These are phyloP conservation scores for Naganishia randhawae DNA, from an alignment of 768 basidiomycete genomes.

Conservation along the genomic window DNA sequence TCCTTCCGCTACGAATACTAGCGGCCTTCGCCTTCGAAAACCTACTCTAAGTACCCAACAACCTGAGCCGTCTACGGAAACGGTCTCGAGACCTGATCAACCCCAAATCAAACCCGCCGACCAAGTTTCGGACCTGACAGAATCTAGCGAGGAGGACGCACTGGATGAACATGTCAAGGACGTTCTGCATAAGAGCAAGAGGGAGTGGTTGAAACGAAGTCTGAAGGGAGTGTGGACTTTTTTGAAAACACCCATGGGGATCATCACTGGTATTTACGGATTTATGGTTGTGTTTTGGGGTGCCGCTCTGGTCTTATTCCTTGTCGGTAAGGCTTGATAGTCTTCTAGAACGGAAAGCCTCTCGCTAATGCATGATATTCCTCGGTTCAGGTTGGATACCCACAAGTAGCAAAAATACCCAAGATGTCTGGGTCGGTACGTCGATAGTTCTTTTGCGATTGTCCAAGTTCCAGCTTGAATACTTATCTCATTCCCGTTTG, in stretches of 20 bases:
- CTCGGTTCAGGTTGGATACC: conserved; percentile 56
- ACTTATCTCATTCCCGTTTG: not conserved
- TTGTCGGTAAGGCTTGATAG: conserved; percentile 57
- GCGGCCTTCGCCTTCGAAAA: not conserved
- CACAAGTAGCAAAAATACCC: conserved; percentile 63
- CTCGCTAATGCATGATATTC: not conserved
- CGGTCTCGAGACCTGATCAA: not conserved
- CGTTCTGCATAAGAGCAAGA: conserved; percentile 61
- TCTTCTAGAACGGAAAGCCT: not conserved
- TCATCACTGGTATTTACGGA: conserved; percentile 70
- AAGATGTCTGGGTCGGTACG: conserved; percentile 69
- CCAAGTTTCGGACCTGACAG: conserved; percentile 26
- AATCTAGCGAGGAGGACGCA: conserved; percentile 42
- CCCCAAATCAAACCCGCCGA: conserved; percentile 3
- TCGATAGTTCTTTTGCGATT: conserved; percentile 1
- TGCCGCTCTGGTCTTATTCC: conserved; percentile 67
- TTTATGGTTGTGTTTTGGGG: conserved; percentile 83
- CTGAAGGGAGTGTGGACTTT: conserved; percentile 74
- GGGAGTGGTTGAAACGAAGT: conserved; percentile 51
- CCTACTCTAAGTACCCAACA: not conserved
- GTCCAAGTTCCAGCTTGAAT: not conserved
- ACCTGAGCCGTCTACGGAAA: not conserved
- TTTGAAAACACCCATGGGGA: conserved; percentile 75
- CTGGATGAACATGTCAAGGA: conserved; percentile 77
- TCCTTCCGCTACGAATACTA: conserved; percentile 22